Conservation (phyloP, 768 basidiomycete genomes). For the Candolleomyces efflorescens region DNA sequence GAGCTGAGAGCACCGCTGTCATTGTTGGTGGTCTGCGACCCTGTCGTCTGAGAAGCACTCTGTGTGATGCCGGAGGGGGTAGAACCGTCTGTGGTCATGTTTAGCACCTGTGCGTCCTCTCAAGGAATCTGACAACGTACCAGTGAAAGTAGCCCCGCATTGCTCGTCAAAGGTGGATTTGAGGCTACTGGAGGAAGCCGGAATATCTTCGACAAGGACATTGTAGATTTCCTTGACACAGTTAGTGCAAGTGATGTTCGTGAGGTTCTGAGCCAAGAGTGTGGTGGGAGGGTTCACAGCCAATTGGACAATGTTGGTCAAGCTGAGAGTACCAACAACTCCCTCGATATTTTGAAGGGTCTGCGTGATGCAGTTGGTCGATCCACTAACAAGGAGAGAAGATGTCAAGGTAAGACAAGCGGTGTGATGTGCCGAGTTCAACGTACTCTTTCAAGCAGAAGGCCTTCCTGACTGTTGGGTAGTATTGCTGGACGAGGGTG, state of each 20-base stretch:
- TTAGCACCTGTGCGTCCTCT: not conserved
- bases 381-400: constrained; percentile 22
- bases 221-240: constrained; percentile 53
- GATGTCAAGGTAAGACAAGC: not conserved
- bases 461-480: constrained; percentile 53
- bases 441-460: constrained; percentile 66
- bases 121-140: constrained; percentile 28
- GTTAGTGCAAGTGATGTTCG: constrained; percentile 42
- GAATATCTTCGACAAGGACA: constrained; percentile 30
- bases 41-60: constrained; percentile 18
- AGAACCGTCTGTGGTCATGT: constrained; percentile 28
- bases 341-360: constrained; percentile 49
- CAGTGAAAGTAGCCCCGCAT: constrained; percentile 51
- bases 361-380: constrained; percentile 52
- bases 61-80: constrained; percentile 32
- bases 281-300: constrained; percentile 10
- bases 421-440: not conserved
- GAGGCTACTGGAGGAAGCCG: constrained; percentile 23
- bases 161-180: constrained; percentile 27
- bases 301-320: constrained; percentile 25
- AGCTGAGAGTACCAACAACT: constrained; percentile 30
- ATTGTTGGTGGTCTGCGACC: not conserved
- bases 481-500: constrained; percentile 43
- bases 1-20: not conserved
- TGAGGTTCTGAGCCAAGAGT: constrained; percentile 30